phyloP scores from a whole-genome alignment of 2,329 filamentous ascomycete genomes.

The Neobulgaria alba region DNA sequence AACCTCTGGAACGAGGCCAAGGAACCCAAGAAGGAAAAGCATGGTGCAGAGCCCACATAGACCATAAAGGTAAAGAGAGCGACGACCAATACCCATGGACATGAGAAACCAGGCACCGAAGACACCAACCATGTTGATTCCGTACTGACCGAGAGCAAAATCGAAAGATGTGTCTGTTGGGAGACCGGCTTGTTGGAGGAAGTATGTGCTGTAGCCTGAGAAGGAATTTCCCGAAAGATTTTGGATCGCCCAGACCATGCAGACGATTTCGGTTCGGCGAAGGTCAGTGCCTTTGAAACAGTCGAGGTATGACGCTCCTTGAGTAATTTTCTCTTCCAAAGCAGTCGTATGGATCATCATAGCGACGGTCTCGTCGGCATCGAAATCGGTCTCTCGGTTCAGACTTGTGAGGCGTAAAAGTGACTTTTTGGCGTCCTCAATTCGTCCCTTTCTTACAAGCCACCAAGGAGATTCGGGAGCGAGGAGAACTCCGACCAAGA shows the following conservation, averaged over 20 bases:
- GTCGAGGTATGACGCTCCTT: slow-evolving; percentile 40
- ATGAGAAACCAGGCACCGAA: slow-evolving; percentile 45
- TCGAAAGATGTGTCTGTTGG: slow-evolving; percentile 40
- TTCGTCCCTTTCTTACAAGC: slow-evolving; percentile 37
- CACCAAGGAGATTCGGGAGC: slow-evolving; percentile 44
- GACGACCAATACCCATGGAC: slow-evolving; percentile 36
- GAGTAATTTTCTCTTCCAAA: slow-evolving; percentile 40
- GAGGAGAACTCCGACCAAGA: slow-evolving; percentile 37
- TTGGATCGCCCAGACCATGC: slow-evolving; percentile 57
- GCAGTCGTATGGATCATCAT: slow-evolving; percentile 51
- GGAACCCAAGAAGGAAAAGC: slow-evolving; percentile 75
- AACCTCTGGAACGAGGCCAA: slow-evolving; percentile 31
- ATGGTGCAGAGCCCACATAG: slow-evolving; percentile 39
- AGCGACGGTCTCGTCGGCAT: slow-evolving; percentile 41
- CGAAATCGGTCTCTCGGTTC: slow-evolving; percentile 35
- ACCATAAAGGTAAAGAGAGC: slow-evolving; percentile 45
- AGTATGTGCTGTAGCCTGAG: slow-evolving; percentile 55
- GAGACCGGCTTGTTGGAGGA: slow-evolving; percentile 49
- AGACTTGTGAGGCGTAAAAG: slow-evolving; percentile 26
- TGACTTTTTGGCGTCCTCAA: slow-evolving; percentile 37
- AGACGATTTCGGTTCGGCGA: slow-evolving; percentile 46
- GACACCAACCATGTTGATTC: slow-evolving; percentile 44
- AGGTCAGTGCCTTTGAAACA: slow-evolving; percentile 41
- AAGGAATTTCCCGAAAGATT: slow-evolving; percentile 56
- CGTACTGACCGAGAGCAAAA: slow-evolving; percentile 50